A percentile compares a stretch with the other conserved stretches of the same genome.
Conservation (phyloP, 768 basidiomycete genomes). For the Lactarius quietus region DNA sequence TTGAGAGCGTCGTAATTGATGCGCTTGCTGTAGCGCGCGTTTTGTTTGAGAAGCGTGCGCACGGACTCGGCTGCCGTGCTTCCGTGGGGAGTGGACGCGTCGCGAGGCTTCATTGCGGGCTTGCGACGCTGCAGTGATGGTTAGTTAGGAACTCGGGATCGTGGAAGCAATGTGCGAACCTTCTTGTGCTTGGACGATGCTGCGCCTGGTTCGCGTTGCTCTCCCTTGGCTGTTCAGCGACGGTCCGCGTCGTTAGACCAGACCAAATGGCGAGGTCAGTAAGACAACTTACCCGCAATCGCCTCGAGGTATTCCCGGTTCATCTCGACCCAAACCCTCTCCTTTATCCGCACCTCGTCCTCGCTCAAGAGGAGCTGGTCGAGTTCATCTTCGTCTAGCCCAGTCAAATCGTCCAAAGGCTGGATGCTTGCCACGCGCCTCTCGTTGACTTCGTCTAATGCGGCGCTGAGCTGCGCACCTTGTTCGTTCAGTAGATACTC, state of each 20-base stretch:
- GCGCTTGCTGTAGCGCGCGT: constrained; percentile 82
- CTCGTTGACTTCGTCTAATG: constrained; percentile 65
- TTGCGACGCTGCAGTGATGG: constrained; percentile 58
- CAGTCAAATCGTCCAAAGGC: constrained; percentile 56
- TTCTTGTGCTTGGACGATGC: constrained; percentile 58
- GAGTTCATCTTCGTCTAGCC: constrained; percentile 89
- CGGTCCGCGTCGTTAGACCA: neutral
- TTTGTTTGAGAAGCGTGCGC: constrained; percentile 76
- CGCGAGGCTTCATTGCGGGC: constrained; percentile 59
- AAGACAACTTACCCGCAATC: constrained; percentile 60
- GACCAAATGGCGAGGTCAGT: constrained; percentile 5
- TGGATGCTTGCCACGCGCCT: constrained; percentile 52
- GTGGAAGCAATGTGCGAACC: constrained; percentile 47
- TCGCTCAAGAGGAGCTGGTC: constrained; percentile 74
- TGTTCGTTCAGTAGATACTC: constrained; percentile 60
- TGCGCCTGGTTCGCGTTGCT: constrained; percentile 40
- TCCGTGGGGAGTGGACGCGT: constrained; percentile 67
- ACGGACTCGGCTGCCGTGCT: constrained; percentile 75
- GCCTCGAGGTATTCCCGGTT: constrained; percentile 89
- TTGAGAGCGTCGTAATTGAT: constrained; percentile 93
- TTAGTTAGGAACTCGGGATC: constrained; percentile 13
- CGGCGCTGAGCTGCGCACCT: constrained; percentile 53
- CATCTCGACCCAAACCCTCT: constrained; percentile 91
- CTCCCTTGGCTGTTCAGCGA: constrained; percentile 58
- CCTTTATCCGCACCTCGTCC: constrained; percentile 81